Percentiles rank a stretch among this genome's conserved stretches.
Evolutionary conservation across 2,329 filamentous ascomycete species (phyloP).

Genomic region (Diplocarpon rosae): DNA sequence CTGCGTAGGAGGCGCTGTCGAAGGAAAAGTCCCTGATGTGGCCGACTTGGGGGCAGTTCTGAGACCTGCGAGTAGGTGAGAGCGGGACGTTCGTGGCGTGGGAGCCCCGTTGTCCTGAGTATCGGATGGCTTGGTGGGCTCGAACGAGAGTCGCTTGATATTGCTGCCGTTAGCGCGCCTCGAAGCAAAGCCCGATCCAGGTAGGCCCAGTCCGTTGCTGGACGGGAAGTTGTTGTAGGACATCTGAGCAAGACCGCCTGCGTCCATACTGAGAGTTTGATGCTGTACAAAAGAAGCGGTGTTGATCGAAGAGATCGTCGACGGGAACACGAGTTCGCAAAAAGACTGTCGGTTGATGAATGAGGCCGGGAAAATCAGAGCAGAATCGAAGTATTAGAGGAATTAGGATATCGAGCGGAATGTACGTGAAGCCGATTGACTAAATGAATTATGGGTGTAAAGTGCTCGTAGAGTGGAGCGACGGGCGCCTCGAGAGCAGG

Average conservation of each 20-base stretch:
- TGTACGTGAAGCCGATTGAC: slow-evolving; percentile 19
- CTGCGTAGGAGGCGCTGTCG: slow-evolving; percentile 50
- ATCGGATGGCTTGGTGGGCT: slow-evolving; percentile 57
- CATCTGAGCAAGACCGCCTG: slow-evolving; percentile 99
- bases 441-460: slow-evolving; percentile 23
- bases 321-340: slow-evolving; percentile 19
- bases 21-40: slow-evolving; percentile 59
- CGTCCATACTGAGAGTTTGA: slow-evolving; percentile 53
- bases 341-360: slow-evolving; percentile 17
- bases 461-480: slow-evolving; percentile 16
- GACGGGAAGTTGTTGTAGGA: slow-evolving; percentile 73
- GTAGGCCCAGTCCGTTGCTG: slow-evolving; percentile 62
- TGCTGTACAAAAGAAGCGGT: slow-evolving; percentile 19
- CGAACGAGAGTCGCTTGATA: slow-evolving; percentile 82
- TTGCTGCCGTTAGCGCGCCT: slow-evolving; percentile 67
- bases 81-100: slow-evolving; percentile 87
- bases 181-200: slow-evolving; percentile 72
- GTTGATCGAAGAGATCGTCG: slow-evolving; percentile 7
- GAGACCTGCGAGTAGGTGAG: slow-evolving; percentile 84
- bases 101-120: slow-evolving; percentile 56
- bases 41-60: slow-evolving; percentile 87
- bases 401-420: slow-evolving; percentile 24
- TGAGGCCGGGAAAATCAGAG: slow-evolving; percentile 9
- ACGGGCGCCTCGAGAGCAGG: slow-evolving; percentile 24
- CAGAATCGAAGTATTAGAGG: slow-evolving; percentile 20